Conservation (phyloP, 495 filamentous ascomycete species). For the Xylaria bambusicola region DNA sequence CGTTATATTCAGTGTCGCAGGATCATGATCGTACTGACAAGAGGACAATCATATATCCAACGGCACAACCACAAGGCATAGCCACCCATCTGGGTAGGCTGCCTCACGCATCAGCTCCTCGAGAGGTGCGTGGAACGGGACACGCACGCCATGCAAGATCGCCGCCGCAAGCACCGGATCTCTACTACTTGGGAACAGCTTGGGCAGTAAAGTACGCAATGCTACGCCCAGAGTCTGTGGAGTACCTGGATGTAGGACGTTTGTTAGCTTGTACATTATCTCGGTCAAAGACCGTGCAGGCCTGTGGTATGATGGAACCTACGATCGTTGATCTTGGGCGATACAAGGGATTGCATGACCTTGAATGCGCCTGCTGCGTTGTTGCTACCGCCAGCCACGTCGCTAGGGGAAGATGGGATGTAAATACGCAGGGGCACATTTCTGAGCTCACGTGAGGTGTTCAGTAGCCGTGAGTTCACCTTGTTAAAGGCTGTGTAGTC, state of each 20-base stretch:
- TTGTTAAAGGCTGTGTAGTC: constrained; percentile 70
- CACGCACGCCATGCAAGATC: constrained; percentile 81
- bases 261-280: constrained; percentile 5
- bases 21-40: no score
- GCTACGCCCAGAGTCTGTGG: constrained; percentile 79
- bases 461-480: constrained; percentile 77
- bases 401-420: constrained; percentile 67
- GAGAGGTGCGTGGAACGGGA: constrained; percentile 80
- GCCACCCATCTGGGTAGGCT: constrained; percentile 89
- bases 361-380: constrained; percentile 54
- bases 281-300: neutral
- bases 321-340: constrained; percentile 48
- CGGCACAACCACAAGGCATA: constrained; percentile 73
- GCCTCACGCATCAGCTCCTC: constrained; percentile 81
- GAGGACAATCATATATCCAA: constrained; percentile 26
- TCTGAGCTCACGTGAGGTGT: constrained; percentile 70
- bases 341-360: constrained; percentile 68
- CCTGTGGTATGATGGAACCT: constrained; percentile 25
- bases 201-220: constrained; percentile 74
- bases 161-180: constrained; percentile 89
- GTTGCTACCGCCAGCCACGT: constrained; percentile 36
- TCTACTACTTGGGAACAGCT: constrained; percentile 82
- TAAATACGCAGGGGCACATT: constrained; percentile 87
- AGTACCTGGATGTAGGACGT: constrained; percentile 29
- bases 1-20: no score